Conservation (phyloP, 2,329 filamentous ascomycete species). For the Curvularia verruculosa region DNA sequence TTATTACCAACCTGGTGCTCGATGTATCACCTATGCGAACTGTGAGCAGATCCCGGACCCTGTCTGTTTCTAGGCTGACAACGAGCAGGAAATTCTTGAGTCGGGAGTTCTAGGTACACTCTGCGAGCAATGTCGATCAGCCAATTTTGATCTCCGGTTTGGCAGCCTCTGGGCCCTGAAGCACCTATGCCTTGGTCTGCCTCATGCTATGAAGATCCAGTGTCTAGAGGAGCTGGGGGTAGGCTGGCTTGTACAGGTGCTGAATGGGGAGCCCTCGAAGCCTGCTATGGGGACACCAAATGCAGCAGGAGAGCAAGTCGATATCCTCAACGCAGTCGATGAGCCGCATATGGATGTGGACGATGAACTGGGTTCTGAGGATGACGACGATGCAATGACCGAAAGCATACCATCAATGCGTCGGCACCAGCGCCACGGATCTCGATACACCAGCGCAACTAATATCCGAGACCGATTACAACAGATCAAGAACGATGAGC, state of each 20-base stretch:
- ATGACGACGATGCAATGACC: conserved; percentile 56
- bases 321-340: conserved; percentile 61
- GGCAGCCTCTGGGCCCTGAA: conserved; percentile 95
- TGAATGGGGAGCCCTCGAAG: conserved; percentile 63
- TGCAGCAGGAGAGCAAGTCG: conserved; percentile 65
- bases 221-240: conserved; percentile 79
- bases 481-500: conserved; percentile 66
- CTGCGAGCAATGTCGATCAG: conserved; percentile 82
- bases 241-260: conserved; percentile 79
- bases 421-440: conserved; percentile 46
- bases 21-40: conserved; percentile 92
- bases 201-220: conserved; percentile 73
- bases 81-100: conserved; percentile 66
- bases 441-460: conserved; percentile 43
- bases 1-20: conserved; percentile 82
- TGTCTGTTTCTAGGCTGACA: conserved; percentile 15
- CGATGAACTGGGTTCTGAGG: conserved; percentile 43
- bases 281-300: conserved; percentile 62
- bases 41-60: conserved; percentile 59
- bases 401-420: conserved; percentile 52
- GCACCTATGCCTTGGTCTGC: conserved; percentile 78
- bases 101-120: conserved; percentile 76
- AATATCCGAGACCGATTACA: conserved; percentile 51
- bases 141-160: conserved; percentile 77
- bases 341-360: conserved; percentile 52